Conservation (phyloP, 441 rosid species). For the Populus hybrid region DNA sequence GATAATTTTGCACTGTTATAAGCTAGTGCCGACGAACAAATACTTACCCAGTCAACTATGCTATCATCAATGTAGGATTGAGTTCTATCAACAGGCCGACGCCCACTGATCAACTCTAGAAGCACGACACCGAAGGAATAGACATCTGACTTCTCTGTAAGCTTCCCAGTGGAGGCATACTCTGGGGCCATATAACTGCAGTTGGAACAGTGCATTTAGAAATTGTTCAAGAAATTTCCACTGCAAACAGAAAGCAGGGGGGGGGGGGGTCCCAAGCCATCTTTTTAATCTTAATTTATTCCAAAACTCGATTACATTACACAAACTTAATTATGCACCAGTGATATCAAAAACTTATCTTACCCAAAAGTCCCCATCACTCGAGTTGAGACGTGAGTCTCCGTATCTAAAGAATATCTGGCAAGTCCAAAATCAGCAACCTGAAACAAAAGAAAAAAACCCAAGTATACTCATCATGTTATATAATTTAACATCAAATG, state of each 20-base stretch:
- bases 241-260: not conserved
- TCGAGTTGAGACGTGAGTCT: slow-evolving; percentile 92
- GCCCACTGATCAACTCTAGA: slow-evolving; percentile 86
- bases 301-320: not conserved
- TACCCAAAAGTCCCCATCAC: slow-evolving; percentile 99
- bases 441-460: slow-evolving; percentile 29
- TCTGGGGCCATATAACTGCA: slow-evolving; percentile 91
- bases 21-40: slow-evolving; percentile 1
- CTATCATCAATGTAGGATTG: slow-evolving; percentile 68
- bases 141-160: slow-evolving; percentile 88
- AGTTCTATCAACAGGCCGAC: slow-evolving; percentile 67
- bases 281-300: not conserved
- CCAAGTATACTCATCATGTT: not conserved
- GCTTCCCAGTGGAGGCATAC: slow-evolving; percentile 91
- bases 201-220: slow-evolving; percentile 4
- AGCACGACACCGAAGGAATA: slow-evolving; percentile 95
- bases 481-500: slow-evolving; percentile 4
- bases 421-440: slow-evolving; percentile 98
- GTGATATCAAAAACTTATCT: slow-evolving; percentile 13
- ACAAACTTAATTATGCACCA: slow-evolving; percentile 8
- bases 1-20: not conserved
- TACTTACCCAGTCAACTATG: slow-evolving; percentile 88
- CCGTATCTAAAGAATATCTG: slow-evolving; percentile 63
- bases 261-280: not conserved
- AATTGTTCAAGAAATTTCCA: not conserved